These are phyloP conservation scores for Sclerotinia glacialis DNA, from an alignment of 2,329 filamentous ascomycete genomes.

Conservation along the genomic window DNA sequence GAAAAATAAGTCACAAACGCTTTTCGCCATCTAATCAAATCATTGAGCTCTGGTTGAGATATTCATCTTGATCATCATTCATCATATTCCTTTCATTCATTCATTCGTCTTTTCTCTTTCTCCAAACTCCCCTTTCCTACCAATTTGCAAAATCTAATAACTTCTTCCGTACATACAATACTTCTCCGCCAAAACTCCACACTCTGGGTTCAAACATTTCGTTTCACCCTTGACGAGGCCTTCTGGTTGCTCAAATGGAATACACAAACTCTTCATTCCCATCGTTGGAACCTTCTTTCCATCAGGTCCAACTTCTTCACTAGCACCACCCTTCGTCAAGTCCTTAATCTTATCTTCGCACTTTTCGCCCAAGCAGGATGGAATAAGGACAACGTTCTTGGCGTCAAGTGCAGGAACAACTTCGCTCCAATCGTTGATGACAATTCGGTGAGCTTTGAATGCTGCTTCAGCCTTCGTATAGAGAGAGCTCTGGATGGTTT, in stretches of 20 bases:
- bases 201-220: constrained; percentile 90
- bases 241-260: constrained; percentile 82
- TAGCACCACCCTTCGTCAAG: constrained; percentile 73
- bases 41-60: constrained; percentile 4
- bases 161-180: constrained; percentile 91
- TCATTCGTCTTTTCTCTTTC: neutral
- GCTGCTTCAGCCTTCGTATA: constrained; percentile 68
- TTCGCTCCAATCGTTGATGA: constrained; percentile 83
- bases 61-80: constrained; percentile 20
- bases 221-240: constrained; percentile 76
- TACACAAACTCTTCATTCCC: constrained; percentile 74
- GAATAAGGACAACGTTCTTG: constrained; percentile 91
- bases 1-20: neutral
- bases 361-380: constrained; percentile 75
- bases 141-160: constrained; percentile 33
- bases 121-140: constrained; percentile 22
- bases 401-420: constrained; percentile 85
- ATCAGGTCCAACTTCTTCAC: constrained; percentile 45
- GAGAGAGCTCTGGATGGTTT: constrained; percentile 85
- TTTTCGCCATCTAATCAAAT: constrained; percentile 7
- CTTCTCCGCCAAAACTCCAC: constrained; percentile 69
- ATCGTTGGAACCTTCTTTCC: constrained; percentile 62
- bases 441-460: constrained; percentile 77
- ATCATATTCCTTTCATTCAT: neutral
- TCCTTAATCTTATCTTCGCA: constrained; percentile 97